Percentiles rank a stretch among this genome's conserved stretches.
phyloP scores from a whole-genome alignment of 2,329 filamentous ascomycete genomes.

The Meredithiella fracta region DNA sequence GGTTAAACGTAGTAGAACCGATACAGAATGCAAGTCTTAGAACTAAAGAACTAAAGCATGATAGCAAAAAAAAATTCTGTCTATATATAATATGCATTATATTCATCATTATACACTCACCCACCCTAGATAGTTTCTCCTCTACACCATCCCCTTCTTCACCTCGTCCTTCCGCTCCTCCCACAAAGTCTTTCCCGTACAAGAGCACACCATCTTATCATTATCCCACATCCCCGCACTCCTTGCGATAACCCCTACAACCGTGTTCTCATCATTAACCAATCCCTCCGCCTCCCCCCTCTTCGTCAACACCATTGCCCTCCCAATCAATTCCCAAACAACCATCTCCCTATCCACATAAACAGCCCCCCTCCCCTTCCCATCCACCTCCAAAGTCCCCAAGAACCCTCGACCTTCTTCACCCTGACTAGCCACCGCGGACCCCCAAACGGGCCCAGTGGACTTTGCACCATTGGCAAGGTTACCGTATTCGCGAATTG shows the following conservation, averaged over 20 bases:
- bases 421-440: constrained; percentile 19
- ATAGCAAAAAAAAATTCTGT: not conserved
- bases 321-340: constrained; percentile 92
- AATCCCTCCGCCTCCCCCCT: constrained; percentile 36
- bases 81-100: not conserved
- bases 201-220: constrained; percentile 95
- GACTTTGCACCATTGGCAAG: constrained; percentile 70
- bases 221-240: constrained; percentile 99
- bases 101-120: not conserved
- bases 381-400: constrained; percentile 58
- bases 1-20: no score
- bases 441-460: constrained; percentile 65
- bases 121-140: not conserved
- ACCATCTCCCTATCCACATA: constrained; percentile 72
- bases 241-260: constrained; percentile 85
- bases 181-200: constrained; percentile 96
- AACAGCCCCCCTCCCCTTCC: constrained; percentile 57
- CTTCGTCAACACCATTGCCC: constrained; percentile 70
- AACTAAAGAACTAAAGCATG: no score
- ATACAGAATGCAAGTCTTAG: no score
- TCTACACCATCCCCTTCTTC: constrained; percentile 73
- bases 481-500: constrained; percentile 71
- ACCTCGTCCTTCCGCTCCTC: constrained; percentile 87
- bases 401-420: constrained; percentile 34
- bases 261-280: constrained; percentile 64